Evolutionary conservation across 2,329 filamentous ascomycete species (phyloP).

Genomic region (Pseudogymnoascus sp.): DNA sequence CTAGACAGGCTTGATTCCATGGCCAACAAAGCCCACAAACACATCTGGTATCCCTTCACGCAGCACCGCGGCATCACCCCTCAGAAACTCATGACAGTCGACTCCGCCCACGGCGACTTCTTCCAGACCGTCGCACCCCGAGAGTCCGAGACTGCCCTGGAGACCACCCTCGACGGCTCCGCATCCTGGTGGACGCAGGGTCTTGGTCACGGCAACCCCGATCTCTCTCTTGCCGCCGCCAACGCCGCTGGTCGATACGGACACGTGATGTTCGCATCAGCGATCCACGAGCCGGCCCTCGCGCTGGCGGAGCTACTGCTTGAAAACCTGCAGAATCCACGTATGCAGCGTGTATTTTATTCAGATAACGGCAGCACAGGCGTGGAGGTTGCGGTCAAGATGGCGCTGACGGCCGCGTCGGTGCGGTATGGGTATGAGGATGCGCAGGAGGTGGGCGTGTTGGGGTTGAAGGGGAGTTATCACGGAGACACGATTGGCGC

Average conservation of each 20-base stretch:
- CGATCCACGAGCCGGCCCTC: slow-evolving; percentile 72
- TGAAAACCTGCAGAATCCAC: slow-evolving; percentile 50
- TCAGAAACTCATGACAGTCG: slow-evolving; percentile 64
- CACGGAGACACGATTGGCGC: slow-evolving; percentile 84
- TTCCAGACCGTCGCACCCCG: slow-evolving; percentile 52
- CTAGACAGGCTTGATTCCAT: slow-evolving; percentile 55
- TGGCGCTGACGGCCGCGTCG: slow-evolving; percentile 66
- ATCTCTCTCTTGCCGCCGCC: slow-evolving; percentile 65
- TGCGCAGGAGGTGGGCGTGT: slow-evolving; percentile 51
- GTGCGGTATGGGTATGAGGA: slow-evolving; percentile 59
- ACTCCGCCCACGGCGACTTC: slow-evolving; percentile 71
- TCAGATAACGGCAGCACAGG: slow-evolving; percentile 80
- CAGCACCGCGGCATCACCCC: slow-evolving; percentile 61
- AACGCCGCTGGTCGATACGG: slow-evolving; percentile 79
- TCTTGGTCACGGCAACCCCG: slow-evolving; percentile 69
- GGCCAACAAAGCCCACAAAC: slow-evolving; percentile 50
- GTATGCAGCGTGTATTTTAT: slow-evolving; percentile 67
- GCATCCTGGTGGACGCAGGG: slow-evolving; percentile 92
- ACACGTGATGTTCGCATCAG: slow-evolving; percentile 80
- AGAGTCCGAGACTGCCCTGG: slow-evolving; percentile 35
- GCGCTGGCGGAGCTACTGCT: slow-evolving; percentile 60
- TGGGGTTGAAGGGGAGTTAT: slow-evolving; percentile 74
- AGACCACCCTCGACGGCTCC: slow-evolving; percentile 71
- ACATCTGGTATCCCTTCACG: slow-evolving; percentile 83
- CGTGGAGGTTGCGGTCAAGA: slow-evolving; percentile 77